Conservation (phyloP, 768 basidiomycete species). For the Boletales sp. region DNA sequence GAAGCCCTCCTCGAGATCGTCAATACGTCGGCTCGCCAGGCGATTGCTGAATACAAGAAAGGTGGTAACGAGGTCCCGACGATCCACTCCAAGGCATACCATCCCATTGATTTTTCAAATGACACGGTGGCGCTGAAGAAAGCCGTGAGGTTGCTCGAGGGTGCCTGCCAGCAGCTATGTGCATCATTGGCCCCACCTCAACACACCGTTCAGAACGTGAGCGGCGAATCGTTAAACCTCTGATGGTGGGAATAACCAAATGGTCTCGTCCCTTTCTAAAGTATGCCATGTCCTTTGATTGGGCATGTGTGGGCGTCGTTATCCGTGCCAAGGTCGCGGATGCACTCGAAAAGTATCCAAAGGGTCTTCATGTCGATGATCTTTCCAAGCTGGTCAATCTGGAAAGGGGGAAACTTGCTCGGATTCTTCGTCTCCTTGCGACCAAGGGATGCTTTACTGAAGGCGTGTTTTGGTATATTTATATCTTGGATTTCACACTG, state of each 20-base stretch:
- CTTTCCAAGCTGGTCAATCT: conserved; percentile 22
- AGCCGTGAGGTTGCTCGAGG: conserved; percentile 25
- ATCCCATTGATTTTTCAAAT: conserved; percentile 20
- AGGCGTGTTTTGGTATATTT: conserved; percentile 10
- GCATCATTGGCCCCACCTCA: conserved; percentile 27
- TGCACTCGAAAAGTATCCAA: conserved; percentile 18
- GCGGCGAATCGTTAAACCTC: neutral
- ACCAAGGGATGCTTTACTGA: conserved; percentile 30
- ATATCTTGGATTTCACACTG: neutral
- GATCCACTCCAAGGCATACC: conserved; percentile 17
- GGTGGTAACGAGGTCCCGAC: conserved; percentile 20
- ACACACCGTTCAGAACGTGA: conserved; percentile 25
- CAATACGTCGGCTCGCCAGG: conserved; percentile 24
- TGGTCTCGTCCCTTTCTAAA: neutral
- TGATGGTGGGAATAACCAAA: neutral
- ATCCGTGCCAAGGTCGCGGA: conserved; percentile 27
- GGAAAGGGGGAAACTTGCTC: conserved; percentile 27
- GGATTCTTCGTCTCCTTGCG: conserved; percentile 29
- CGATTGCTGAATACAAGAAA: conserved; percentile 26
- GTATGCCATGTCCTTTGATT: conserved; percentile 23
- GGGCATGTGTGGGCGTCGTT: conserved; percentile 24
- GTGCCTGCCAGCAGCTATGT: conserved; percentile 26
- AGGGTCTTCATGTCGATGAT: conserved; percentile 27
- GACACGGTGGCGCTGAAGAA: conserved; percentile 23
- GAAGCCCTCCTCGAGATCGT: conserved; percentile 30